Base-by-base conservation (phyloP, 2,329 filamentous ascomycete species). In the Aureobasidium sp. region DNA sequence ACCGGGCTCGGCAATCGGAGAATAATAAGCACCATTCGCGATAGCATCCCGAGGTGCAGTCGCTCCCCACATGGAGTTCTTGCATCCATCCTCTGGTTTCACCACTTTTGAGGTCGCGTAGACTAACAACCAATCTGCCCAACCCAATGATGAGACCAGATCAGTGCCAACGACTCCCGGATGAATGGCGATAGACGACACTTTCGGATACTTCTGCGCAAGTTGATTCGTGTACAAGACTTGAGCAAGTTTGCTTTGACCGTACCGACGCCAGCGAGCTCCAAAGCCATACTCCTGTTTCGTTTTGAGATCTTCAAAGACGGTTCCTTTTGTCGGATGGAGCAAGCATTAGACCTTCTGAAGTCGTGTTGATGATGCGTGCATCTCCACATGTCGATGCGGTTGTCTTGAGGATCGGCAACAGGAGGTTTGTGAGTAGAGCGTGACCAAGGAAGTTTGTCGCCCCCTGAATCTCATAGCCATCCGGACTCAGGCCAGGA, bases 361-460 rank as follows among this genome's bases (percentile, higher is more conserved):
- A 71, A 29, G 79, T 57, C 32, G 70, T 74, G 41, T 80, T 67
- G 61, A 82, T 72, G 10, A 74, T 60, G 3, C 80, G 75, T 5
- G 79, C 79, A 59, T 80, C 78, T 2, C 72, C 67, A 9, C 66
- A 69, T 15, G 70, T 13, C 53, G 72, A 63, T 3, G 77, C 75
- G 0, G 79, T 80, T 13, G 70, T 62, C 4, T 74, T 69, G 56
- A 82, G 66, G 6, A 66, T 48, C 0, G 68, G 69, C 4, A 71
- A 63, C 8, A 75, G 66, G 1, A 69, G 65, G 34, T 75, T 75
- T 7, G 73, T 77, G 5, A 81, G 67, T 1, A 80, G 71, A 6
- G 78, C 77, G 63, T 80, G 80, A n/a, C 78, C 80, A 62, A 82
- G 69, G 69, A 81, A 76, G 66, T 82, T 82, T 8, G 76, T 80